Conservation (phyloP, 2,329 filamentous ascomycete species). For the Aspergillus amoenus region DNA sequence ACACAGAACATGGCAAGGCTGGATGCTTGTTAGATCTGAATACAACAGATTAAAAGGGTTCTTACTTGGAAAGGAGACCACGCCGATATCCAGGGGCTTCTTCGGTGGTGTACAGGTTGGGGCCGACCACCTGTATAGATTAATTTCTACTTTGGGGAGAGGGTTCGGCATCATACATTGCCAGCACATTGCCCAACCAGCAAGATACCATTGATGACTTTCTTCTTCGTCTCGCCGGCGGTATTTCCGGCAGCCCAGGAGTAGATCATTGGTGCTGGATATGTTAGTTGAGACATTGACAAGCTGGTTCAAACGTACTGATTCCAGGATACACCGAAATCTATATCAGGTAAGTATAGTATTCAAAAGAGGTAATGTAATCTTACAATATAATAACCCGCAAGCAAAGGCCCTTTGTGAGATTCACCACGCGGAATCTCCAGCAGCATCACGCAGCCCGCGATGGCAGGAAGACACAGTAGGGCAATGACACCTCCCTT, state of each 20-base stretch:
- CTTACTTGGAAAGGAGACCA: slow-evolving; percentile 58
- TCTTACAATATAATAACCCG: slow-evolving; percentile 55
- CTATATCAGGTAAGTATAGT: slow-evolving; percentile 17
- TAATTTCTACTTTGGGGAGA: neutral
- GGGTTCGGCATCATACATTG: slow-evolving; percentile 43
- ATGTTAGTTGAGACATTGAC: slow-evolving; percentile 15
- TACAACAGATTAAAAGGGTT: neutral
- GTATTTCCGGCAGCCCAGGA: slow-evolving; percentile 66
- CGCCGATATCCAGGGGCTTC: slow-evolving; percentile 59
- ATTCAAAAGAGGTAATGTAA: neutral
- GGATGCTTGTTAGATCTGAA: neutral
- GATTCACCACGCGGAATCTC: slow-evolving; percentile 46
- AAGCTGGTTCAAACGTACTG: too few relatives aligned
- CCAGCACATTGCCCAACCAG: slow-evolving; percentile 66
- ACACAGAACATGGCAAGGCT: slow-evolving; percentile 59
- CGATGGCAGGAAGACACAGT: slow-evolving; percentile 58
- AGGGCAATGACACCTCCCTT: slow-evolving; percentile 57
- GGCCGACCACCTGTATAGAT: slow-evolving; percentile 54
- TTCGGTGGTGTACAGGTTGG: slow-evolving; percentile 61
- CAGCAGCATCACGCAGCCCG: slow-evolving; percentile 56
- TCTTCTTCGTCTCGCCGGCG: slow-evolving; percentile 69
- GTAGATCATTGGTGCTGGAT: slow-evolving; percentile 63
- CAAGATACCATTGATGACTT: slow-evolving; percentile 63
- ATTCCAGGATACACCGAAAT: slow-evolving; percentile 62
- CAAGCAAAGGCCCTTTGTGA: slow-evolving; percentile 53